Percentiles rank a stretch among this genome's conserved stretches.
Conservation (phyloP, 2,329 filamentous ascomycete genomes). For the Orbilia blumenaviensis region DNA sequence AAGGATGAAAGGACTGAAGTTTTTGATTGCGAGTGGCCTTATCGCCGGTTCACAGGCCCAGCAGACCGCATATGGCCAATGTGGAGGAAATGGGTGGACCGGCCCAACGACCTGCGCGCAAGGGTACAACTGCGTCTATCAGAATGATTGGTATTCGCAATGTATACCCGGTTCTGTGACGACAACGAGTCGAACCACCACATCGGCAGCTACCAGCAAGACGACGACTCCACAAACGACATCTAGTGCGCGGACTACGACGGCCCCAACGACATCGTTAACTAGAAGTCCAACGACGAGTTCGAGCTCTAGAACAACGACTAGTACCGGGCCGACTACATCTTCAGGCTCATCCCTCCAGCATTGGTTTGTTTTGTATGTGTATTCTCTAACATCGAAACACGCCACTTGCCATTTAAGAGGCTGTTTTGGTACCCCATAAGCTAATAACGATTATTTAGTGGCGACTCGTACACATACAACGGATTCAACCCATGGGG, state of each 20-base stretch:
- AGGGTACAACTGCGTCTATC: conserved; percentile 37
- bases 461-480: conserved; percentile 70
- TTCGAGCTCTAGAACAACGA: not conserved
- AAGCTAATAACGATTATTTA: too few species aligned
- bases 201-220: not conserved
- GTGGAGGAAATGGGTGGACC: conserved; percentile 49
- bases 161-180: conserved; percentile 14
- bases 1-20: not conserved
- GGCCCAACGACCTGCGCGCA: conserved; percentile 43
- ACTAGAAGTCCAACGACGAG: too few species aligned
- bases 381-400: too few species aligned
- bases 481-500: conserved; percentile 68
- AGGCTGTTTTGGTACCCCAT: too few species aligned
- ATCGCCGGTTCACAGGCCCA: not conserved
- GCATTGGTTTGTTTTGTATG: conserved; percentile 45
- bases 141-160: conserved; percentile 51
- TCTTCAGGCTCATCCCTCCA: conserved; percentile 12
- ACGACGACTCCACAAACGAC: not conserved
- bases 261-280: not conserved
- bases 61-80: conserved; percentile 46
- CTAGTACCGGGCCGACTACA: not conserved
- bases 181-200: not conserved
- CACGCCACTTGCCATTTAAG: too few species aligned
- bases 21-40: not conserved
- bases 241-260: not conserved